Evolutionary conservation across 2,329 filamentous ascomycete species (phyloP), one percentile per base, ranked within the genome.

Genomic region (Aspergillus brunneoviolaceus): DNA sequence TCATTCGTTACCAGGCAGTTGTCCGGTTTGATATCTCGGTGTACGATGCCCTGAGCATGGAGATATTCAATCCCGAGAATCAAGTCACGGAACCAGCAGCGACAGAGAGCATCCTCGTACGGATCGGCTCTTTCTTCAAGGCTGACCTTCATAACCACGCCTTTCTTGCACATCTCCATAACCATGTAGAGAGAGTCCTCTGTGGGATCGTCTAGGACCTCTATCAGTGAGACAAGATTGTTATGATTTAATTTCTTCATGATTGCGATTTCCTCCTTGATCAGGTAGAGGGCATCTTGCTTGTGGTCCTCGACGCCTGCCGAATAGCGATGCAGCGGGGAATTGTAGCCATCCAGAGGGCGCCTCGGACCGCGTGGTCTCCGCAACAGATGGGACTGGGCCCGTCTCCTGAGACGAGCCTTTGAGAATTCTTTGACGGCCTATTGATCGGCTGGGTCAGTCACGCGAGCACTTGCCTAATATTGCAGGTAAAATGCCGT

Each of bases 111-210:
- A 63, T 90, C 86, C 29, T 86, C 83, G 74, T 97, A 97, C 0
- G 95, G 93, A 62, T 89, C 86, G 19, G 92, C 90, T 59, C 84
- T 82, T 69, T 96, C 89, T 60, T 90, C 89, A n/a, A 98, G 79
- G 3, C 91, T 92, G 58, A 99, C 91, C 70, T 93, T 94, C 93
- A 98, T 98, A 55, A 97, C 86, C 23, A 97, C 94, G 1, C 95
- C 95, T 75, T 97, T 97, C 72, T 96, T 95, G 80, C 95, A 99
- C 91, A 97, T 96, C 75, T 99, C 95, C 75, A 99, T 84, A 23
- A 99, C 95, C 91, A 99, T 98, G 78, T 97, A 99, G 12, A 99
- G 79, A 3, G 93, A 96, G 75, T 99, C 95, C 72, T 97, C 92
- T 51, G 94, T 89, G 0, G 95, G 94, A 72, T 98, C 95, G 73